Percentiles rank a stretch among this genome's conserved stretches.
These are phyloP conservation scores for Triticum turgidum DNA, from an alignment of 176 grass and related monocot genomes.

Conservation along the genomic window DNA sequence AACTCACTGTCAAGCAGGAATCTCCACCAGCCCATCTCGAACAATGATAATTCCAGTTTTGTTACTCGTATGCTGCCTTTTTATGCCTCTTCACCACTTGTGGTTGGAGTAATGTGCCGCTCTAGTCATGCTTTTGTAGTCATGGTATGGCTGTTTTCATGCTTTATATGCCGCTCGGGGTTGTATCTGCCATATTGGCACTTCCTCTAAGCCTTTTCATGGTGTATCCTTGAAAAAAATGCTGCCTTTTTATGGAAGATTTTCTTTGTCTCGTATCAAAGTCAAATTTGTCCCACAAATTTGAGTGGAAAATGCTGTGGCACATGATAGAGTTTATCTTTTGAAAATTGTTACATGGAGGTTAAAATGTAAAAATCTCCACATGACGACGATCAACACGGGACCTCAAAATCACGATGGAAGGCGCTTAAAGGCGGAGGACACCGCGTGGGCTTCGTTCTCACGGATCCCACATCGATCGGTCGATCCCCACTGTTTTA, in stretches of 20 bases:
- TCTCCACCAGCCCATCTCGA: background rate
- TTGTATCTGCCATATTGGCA: too few species aligned
- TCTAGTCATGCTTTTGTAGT: too few species aligned
- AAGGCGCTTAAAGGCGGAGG: background rate
- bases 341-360: too few species aligned
- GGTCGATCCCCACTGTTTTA: conserved; percentile 4
- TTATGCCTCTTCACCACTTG: too few species aligned
- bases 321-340: background rate
- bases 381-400: background rate
- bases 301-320: background rate
- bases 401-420: background rate
- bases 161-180: too few species aligned
- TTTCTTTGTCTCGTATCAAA: background rate
- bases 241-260: background rate
- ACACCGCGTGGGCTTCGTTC: background rate
- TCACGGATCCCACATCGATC: background rate
- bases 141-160: too few species aligned
- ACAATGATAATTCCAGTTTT: background rate
- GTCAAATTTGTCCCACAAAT: background rate
- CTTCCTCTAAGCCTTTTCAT: too few species aligned
- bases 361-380: too few species aligned
- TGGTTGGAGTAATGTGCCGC: too few species aligned
- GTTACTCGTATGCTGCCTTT: background rate
- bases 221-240: too few species aligned
- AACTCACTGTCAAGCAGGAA: background rate